Evolutionary conservation across 805 yeast genomes (phyloP), one percentile per base, ranked within the genome.

Genomic region (Blastobotrys chiropterorum): DNA sequence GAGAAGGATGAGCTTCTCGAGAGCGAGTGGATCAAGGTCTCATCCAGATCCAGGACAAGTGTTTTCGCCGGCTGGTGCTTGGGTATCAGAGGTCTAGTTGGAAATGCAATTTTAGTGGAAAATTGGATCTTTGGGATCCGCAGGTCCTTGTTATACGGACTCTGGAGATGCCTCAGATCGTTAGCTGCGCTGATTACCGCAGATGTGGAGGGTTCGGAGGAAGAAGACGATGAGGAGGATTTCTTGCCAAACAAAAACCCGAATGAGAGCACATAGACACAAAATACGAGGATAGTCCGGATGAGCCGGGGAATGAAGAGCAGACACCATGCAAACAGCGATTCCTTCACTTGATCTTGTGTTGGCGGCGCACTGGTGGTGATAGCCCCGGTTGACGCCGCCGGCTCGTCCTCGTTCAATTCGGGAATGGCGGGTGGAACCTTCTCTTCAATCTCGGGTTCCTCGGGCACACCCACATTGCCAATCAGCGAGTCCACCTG

Each of bases 21-120:
- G 52, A 90, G 75, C 1, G 98, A 90, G 66, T 94, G 99, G 52
- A 94, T 90, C 51, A 94, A 72, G 0, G 99, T 94, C 63, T 94
- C 99, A 68, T 92, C 99, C 30, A 94, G 76, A 65, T 94, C 99
- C 20, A 94, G 72, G 1, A 94, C 86, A 30, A 94, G 74, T 0
- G 89, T 84, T 62, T 89, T 90, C 57, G 75, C 76, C 42, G 54
- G 47, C 34, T 56, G 57, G 34, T 53, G 52, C 44, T 51, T 55
- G 47, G 52, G 49, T 16, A 56, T 53, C 44, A 59, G 44, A 11
- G 61, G 60, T 19, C 60, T 48, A 3, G 60, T 55, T 4, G 63
- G 63, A 30, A 41, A 42, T 15, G 52, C 45, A 17, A 38, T 26
- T 11, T 20, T 15, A 11, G 38, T 17, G 13, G 38, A n/a, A 5